Evolutionary conservation across 805 yeast genomes (phyloP), one percentile per base, ranked within the genome.

Genomic region (Candida jianshihensis): DNA sequence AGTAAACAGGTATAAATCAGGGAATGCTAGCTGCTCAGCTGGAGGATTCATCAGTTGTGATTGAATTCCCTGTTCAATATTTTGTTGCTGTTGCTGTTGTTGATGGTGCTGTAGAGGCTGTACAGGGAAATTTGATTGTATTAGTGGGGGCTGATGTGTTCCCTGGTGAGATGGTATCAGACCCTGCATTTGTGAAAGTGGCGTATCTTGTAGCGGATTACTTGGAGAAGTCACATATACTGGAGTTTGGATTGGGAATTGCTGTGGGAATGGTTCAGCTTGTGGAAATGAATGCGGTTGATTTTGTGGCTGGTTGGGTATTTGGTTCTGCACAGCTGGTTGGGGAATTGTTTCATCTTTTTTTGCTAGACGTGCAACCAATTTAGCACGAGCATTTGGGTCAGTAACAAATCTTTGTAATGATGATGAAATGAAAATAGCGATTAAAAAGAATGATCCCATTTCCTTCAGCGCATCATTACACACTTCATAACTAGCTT

Each of bases 401-500:
- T 64, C 65, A 19, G 61, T 61, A 19, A 53, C 57, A 18, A 70
- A 47, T 30, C 65, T 63, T 24, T 71, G 63, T 16, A 81, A 66
- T 39, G 73, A 60, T 40, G 63, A 68, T 38, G 68, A 68, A 8
- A 81, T 72, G 35, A 76, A 70, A 33, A 57, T 49, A 2, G 70
- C 72, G 31, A 77, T 66, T 14, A 78, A 64, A 57, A 78, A 76
- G 26, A 69, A 73, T 21, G 72, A 70, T 40, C 80, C 62, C 14
- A 67, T 49, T 32, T 55, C 63, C 11, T 49, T 46, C 35, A 71
- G 44, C 2, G 70, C 62, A 20, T 53, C 41, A 20, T 33, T 34
- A 20, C 67, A 57, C 2, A 59, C 44, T 1, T 44, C 47, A 34
- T 64, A 49, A 1, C 69, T 64, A 19, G 49, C 34, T 34, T 51